Evolutionary conservation across 2,329 filamentous ascomycete species (phyloP).

Genomic region (Fusarium floridanum): DNA sequence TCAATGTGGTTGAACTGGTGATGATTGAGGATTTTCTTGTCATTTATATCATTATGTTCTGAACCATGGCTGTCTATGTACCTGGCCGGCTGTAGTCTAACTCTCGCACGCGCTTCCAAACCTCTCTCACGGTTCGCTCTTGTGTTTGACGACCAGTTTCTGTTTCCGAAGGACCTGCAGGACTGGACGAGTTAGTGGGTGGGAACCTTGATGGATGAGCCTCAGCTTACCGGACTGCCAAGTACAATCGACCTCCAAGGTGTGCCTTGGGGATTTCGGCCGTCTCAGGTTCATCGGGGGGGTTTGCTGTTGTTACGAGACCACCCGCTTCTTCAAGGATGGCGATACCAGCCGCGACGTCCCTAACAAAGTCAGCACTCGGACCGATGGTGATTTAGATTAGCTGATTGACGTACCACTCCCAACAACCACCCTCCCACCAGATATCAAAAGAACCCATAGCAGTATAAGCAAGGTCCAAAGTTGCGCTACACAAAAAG

Average conservation of each 20-base stretch:
- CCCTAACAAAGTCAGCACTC: constrained; percentile 58
- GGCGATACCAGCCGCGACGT: constrained; percentile 81
- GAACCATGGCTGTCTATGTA: constrained; percentile 15
- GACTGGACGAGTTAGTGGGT: constrained; percentile 56
- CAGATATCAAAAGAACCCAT: constrained; percentile 84
- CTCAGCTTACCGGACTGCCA: constrained; percentile 71
- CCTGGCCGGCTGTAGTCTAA: constrained; percentile 78
- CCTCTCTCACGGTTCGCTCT: constrained; percentile 77
- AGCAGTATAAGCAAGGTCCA: constrained; percentile 81
- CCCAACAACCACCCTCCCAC: constrained; percentile 88
- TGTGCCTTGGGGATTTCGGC: constrained; percentile 70
- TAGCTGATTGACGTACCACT: constrained; percentile 67
- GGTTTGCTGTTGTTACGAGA: constrained; percentile 79
- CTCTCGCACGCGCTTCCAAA: constrained; percentile 76
- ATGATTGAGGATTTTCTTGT: not conserved
- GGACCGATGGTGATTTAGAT: not conserved
- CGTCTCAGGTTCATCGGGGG: constrained; percentile 68
- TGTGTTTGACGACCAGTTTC: constrained; percentile 77
- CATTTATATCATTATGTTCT: constrained; percentile 1
- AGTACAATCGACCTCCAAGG: constrained; percentile 76
- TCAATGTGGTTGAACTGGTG: not conserved
- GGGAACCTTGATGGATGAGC: not conserved
- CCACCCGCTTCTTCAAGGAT: constrained; percentile 81
- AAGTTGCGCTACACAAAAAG: constrained; percentile 68
- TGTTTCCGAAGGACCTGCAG: constrained; percentile 70